Evolutionary conservation across 2,329 filamentous ascomycete genomes (phyloP), one percentile per base, ranked within the genome.

Genomic region (Paraphoma chrysanthemicola): DNA sequence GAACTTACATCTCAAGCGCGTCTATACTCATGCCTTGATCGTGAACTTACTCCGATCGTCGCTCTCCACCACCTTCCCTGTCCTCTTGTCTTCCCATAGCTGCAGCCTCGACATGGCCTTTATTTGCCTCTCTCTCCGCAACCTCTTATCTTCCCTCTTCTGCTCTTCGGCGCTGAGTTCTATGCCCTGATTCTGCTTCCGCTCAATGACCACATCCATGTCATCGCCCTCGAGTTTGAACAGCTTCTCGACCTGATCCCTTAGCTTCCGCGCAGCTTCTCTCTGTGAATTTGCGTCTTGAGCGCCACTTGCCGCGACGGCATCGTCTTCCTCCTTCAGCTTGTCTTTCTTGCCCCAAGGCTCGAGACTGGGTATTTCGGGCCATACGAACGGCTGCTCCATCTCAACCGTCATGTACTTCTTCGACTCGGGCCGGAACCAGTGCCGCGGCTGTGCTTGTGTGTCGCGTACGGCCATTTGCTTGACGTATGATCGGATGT

Each of bases 371-470:
- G 92, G 90, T 64, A 82, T 77, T 62, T 87, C 84, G 1, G 95
- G 95, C 90, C 92, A 98, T 54, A 91, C 87, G 80, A 99, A 99
- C 4, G 93, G 92, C 81, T 89, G 82, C 59, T 85, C 86, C 81
- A 99, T 86, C 82, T 97, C 91, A 44, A 96, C 92, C 42, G 90
- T 96, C 95, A 99, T 99, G 77, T 89, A 90, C 85, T 99, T 99
- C 71, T 88, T 85, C 48, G 88, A 81, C 62, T 85, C 83, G 28
- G 91, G 90, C 23, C 94, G 86, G 77, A 87, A 89, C 82, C 87
- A 88, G 60, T 83, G 83, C 58, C 84, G 69, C 78, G 82, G 69
- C 57, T 76, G 72, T 73, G 73, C 75, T 75, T 66, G 77, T 59
- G 81, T 80, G 63, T 86, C 85, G 54, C 84, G 85, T 36, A 89